Evolutionary conservation across 1,284 basidiomycete genomes (phyloP).

Genomic region (Irpex sp.): DNA sequence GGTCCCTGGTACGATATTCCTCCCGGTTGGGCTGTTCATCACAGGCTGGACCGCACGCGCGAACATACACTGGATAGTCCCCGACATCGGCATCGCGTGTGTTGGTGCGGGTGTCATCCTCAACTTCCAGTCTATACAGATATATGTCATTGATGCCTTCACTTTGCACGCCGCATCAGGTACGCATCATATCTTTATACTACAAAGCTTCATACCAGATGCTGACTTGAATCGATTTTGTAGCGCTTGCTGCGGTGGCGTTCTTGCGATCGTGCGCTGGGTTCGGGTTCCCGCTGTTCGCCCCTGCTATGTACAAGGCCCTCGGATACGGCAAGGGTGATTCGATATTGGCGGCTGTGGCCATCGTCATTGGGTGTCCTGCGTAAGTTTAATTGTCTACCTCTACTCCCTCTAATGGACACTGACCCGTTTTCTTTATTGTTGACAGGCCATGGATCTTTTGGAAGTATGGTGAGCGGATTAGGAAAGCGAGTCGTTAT

Average conservation of each 20-base stretch:
- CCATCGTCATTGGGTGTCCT: slow-evolving; percentile 59
- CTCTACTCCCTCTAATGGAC: background rate
- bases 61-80: slow-evolving; percentile 59
- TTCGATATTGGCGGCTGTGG: slow-evolving; percentile 53
- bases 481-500: slow-evolving; percentile 34
- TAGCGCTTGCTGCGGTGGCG: slow-evolving; percentile 56
- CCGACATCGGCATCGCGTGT: slow-evolving; percentile 58
- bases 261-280: slow-evolving; percentile 58
- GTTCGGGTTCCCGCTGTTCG: slow-evolving; percentile 68
- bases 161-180: slow-evolving; percentile 63
- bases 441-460: slow-evolving; percentile 44
- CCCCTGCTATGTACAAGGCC: slow-evolving; percentile 57
- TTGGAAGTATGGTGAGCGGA: slow-evolving; percentile 48
- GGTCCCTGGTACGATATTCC: slow-evolving; percentile 50
- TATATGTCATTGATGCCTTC: slow-evolving; percentile 66
- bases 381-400: slow-evolving; percentile 39
- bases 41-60: slow-evolving; percentile 63
- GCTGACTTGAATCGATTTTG: background rate
- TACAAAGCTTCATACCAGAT: background rate
- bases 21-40: slow-evolving; percentile 60
- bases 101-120: slow-evolving; percentile 53
- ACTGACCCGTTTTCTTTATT: background rate
- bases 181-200: slow-evolving; percentile 13
- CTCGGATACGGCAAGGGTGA: slow-evolving; percentile 66
- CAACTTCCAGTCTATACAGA: slow-evolving; percentile 55